Evolutionary conservation across 1,139 yeast genomes (phyloP).

Genomic region (Starmera stellimalicola): DNA sequence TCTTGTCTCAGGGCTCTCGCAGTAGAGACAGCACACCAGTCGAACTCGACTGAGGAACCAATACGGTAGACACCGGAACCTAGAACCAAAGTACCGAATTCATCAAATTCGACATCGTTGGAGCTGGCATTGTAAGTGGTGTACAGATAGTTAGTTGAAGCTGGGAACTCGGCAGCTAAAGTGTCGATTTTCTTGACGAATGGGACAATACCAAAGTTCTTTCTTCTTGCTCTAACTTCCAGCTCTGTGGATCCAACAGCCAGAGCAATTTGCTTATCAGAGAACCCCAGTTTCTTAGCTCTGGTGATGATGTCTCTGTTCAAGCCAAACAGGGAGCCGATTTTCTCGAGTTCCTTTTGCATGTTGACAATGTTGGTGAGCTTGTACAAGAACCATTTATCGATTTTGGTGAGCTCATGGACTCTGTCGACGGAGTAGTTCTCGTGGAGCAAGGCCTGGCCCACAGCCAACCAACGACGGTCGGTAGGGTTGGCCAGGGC

Average conservation of each 20-base stretch:
- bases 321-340: slow-evolving; percentile 47
- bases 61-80: slow-evolving; percentile 99
- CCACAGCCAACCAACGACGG: slow-evolving; percentile 97
- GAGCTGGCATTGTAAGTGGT: slow-evolving; percentile 90
- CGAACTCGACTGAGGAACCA: slow-evolving; percentile 97
- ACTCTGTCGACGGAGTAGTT: slow-evolving; percentile 85
- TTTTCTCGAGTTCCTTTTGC: slow-evolving; percentile 69
- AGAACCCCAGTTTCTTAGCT: slow-evolving; percentile 91
- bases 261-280: slow-evolving; percentile 84
- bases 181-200: slow-evolving; percentile 96
- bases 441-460: slow-evolving; percentile 89
- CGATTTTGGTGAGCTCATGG: slow-evolving; percentile 85
- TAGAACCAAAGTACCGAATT: slow-evolving; percentile 85
- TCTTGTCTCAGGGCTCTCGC: slow-evolving; percentile 87
- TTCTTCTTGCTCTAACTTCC: slow-evolving; percentile 74
- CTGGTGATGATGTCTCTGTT: slow-evolving; percentile 62
- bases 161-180: slow-evolving; percentile 98
- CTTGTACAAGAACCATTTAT: slow-evolving; percentile 92
- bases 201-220: slow-evolving; percentile 72
- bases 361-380: slow-evolving; percentile 82
- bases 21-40: slow-evolving; percentile 98
- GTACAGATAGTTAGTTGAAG: slow-evolving; percentile 89
- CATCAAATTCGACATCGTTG: slow-evolving; percentile 78
- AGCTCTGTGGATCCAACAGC: slow-evolving; percentile 62
- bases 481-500: slow-evolving; percentile 88